Evolutionary conservation across 345 rosid species (phyloP), one percentile per base, ranked within the genome.

Genomic region (Aquilaria malaccensis): DNA sequence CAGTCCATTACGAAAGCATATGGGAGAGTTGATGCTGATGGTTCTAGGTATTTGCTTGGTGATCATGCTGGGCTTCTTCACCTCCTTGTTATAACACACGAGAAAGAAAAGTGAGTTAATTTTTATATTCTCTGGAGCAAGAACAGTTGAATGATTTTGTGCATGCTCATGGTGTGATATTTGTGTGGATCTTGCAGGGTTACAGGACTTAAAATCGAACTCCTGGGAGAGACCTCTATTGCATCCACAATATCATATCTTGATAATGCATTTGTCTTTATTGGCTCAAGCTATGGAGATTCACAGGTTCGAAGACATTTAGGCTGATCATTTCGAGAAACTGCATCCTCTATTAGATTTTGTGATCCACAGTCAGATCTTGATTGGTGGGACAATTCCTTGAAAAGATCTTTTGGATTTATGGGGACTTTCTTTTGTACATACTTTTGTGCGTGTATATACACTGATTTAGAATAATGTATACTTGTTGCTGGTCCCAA

Each of bases 281-380:
- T 93, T 64, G 98, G 98, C 60, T 93, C 98, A 58, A 89, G 97
- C 74, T 89, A 77, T 80, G 98, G 98, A 70, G 98, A 93, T 75
- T 93, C 97, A 69, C 96, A 83, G 90, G 98, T 88, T 68, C 61
- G 47, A 22, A 37, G 15, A 45, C 32, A 5, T 45, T 37, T 37
- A 3, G 3, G 7, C 43, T 37, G 43, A 3, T 37, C 7, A 37
- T 37, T 37, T 37, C 2, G 7, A 37, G 43, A 37, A 22, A 37
- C 43, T 37, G 3, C 3, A 37, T 37, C 7, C 43, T 37, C 5
- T 37, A 37, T 37, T 37, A 3, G 43, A 37, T 37, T 37, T 3
- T 37, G 43, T 37, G 43, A 37, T 37, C 7, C 43, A 37, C 43
- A 3, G 43, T 37, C 7, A 37, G 43, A 37, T 37, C 22, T 22